A percentile compares a stretch with the other conserved stretches of the same genome.
These are phyloP conservation scores for Cercospora zeina DNA, from an alignment of 2,329 filamentous ascomycete species.

Conservation along the genomic window DNA sequence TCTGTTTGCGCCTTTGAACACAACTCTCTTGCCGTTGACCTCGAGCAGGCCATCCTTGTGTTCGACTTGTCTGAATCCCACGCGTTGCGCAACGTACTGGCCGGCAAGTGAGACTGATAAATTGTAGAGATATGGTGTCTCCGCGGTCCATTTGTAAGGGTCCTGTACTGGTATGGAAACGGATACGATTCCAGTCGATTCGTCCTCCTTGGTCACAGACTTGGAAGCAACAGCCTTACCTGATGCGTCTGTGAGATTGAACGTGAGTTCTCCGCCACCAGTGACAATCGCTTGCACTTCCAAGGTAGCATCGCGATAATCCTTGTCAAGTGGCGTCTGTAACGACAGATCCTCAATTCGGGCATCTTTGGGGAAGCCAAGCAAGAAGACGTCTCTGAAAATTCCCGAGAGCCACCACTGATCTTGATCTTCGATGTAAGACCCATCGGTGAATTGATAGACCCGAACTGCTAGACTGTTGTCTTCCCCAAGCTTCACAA, in stretches of 20 bases:
- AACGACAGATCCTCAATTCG: conserved; percentile 61
- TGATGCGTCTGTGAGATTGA: conserved; percentile 42
- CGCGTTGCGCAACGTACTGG: conserved; percentile 53
- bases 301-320: conserved; percentile 56
- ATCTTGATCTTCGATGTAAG: conserved; percentile 63
- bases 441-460: conserved; percentile 69
- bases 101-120: conserved; percentile 49
- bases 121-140: conserved; percentile 63
- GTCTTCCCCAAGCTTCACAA: conserved; percentile 48
- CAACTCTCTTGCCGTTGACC: conserved; percentile 63
- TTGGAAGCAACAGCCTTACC: conserved; percentile 41
- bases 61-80: conserved; percentile 67
- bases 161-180: conserved; percentile 50
- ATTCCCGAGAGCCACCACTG: conserved; percentile 50
- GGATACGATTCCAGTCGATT: conserved; percentile 31
- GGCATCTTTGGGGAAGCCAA: conserved; percentile 54
- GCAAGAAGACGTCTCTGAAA: conserved; percentile 65
- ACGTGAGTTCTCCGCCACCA: conserved; percentile 47
- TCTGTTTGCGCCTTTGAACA: conserved; percentile 65
- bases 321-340: conserved; percentile 54
- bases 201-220: conserved; percentile 7
- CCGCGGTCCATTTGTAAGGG: conserved; percentile 69
- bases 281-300: conserved; percentile 24
- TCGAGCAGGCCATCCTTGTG: conserved; percentile 60
- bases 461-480: conserved; percentile 66